Base-by-base conservation (phyloP, 805 yeast genomes). In the Starmerella bombicola region DNA sequence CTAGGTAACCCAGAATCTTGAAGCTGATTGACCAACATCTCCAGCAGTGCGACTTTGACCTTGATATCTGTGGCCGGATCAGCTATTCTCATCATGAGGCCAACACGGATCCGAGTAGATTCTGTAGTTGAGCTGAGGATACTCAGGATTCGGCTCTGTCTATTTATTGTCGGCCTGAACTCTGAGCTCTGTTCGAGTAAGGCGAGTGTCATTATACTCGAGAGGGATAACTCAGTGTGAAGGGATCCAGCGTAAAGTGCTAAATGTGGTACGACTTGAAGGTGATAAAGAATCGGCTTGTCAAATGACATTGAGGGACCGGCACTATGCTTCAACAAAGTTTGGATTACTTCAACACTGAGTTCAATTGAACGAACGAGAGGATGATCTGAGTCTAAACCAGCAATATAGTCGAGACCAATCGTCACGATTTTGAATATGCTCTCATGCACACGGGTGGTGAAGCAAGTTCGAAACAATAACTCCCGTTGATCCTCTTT, bases 111-210 rank as follows among this genome's bases (percentile, higher is more conserved):
- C 48, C 86, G 69, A 2, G 70, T 63, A 0, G 93, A 74, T 50
- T 86, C 95, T 49, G 82, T 82, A 24, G 80, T 73, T 13, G 85
- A 78, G 51, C 78, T 80, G 39, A 80, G 68, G 29, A 81, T 68
- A 0, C 83, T 75, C 35, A 86, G 58, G 12, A 88, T 60, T 48
- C 85, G 73, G 46, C 76, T 77, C 39, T 67, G 72, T 8, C 68
- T 67, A 15, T 54, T 40, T 22, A 60, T 49, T 3, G 55, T 45
- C 9, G 54, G 42, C 55, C 55, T 59, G 52, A 78, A 77, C 34
- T 67, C 67, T 10, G 71, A 59, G 0, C 76, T 65, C 10, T 56
- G 49, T 0, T 80, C 63, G 5, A 84, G 61, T 38, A 62, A 62
- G 5, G 59, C 54, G 36, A 88, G 63, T 12, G 84, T 64, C 10